These are phyloP conservation scores for Eucalyptus sideroxylon DNA, from an alignment of 345 rosid genomes.

Conservation along the genomic window DNA sequence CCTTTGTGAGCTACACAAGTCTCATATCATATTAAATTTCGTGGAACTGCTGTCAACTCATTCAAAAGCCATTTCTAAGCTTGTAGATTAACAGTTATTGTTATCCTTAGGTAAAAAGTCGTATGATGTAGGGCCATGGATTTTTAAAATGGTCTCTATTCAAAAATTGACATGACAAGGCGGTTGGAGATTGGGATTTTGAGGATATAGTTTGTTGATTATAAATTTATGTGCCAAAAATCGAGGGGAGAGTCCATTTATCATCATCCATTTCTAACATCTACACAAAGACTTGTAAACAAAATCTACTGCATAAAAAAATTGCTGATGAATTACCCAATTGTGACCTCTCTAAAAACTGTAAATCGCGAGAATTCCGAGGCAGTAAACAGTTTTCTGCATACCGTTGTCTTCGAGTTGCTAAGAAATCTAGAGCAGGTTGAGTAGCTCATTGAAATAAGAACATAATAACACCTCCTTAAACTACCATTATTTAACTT, in stretches of 20 bases:
- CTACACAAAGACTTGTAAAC: not conserved
- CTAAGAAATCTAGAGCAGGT: not conserved
- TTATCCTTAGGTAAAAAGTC: not conserved
- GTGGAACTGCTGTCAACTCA: not conserved
- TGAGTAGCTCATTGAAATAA: not conserved
- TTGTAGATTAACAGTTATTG: not conserved
- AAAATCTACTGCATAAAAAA: too few relatives aligned
- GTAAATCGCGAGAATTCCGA: not conserved
- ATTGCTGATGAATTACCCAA: not conserved
- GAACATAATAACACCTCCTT: not conserved
- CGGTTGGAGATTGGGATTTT: too few relatives aligned
- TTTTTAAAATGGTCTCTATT: not conserved
- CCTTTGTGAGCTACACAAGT: not conserved
- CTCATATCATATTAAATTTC: not conserved
- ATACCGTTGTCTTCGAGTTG: too few relatives aligned
- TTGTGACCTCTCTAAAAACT: not conserved
- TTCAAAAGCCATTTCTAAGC: not conserved
- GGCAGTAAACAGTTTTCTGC: not conserved
- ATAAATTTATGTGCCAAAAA: too few relatives aligned
- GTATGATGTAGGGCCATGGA: not conserved
- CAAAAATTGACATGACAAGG: not conserved
- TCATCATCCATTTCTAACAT: not conserved
- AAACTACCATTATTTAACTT: not conserved
- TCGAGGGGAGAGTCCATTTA: too few relatives aligned
- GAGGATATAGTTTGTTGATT: too few relatives aligned